These are phyloP conservation scores for Secale cereale DNA, from an alignment of 176 grass and related monocot genomes.

Conservation along the genomic window DNA sequence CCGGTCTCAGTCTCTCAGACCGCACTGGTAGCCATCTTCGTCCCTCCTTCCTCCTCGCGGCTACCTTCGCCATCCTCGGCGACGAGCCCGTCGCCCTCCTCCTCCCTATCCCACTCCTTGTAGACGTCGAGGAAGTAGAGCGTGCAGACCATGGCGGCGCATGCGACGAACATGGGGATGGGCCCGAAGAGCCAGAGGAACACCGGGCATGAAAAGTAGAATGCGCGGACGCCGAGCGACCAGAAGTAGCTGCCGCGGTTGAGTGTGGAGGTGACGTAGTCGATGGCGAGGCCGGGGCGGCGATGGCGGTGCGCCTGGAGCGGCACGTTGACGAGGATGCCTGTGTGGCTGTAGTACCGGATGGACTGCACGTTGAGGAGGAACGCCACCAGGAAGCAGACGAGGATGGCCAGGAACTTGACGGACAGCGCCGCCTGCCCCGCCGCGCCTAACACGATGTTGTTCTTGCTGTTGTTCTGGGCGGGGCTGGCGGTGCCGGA, in stretches of 20 bases:
- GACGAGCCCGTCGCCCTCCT: not conserved
- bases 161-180: constrained; percentile 41
- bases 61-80: not conserved
- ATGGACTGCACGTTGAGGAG: constrained; percentile 86
- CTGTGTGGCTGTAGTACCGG: constrained; percentile 74
- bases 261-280: constrained; percentile 42
- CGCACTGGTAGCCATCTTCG: too few species aligned
- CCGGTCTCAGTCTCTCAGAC: too few species aligned
- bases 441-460: not conserved
- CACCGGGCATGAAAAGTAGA: constrained; percentile 71
- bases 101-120: not conserved
- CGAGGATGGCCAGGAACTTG: constrained; percentile 69
- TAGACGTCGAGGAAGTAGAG: constrained; percentile 54
- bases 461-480: too few species aligned
- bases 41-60: too few species aligned
- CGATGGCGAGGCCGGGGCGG: constrained; percentile 18
- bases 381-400: constrained; percentile 89
- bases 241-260: constrained; percentile 64
- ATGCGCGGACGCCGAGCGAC: constrained; percentile 51
- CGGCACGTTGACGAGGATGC: constrained; percentile 66
- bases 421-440: not conserved
- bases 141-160: constrained; percentile 24
- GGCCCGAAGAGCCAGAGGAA: constrained; percentile 69
- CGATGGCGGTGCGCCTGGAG: constrained; percentile 16
- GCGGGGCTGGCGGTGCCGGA: too few species aligned